A percentile compares a stretch with the other conserved stretches of the same genome.
These are phyloP conservation scores for Paraconiothyrium sp. DNA, from an alignment of 2,329 filamentous ascomycete genomes.

Conservation along the genomic window DNA sequence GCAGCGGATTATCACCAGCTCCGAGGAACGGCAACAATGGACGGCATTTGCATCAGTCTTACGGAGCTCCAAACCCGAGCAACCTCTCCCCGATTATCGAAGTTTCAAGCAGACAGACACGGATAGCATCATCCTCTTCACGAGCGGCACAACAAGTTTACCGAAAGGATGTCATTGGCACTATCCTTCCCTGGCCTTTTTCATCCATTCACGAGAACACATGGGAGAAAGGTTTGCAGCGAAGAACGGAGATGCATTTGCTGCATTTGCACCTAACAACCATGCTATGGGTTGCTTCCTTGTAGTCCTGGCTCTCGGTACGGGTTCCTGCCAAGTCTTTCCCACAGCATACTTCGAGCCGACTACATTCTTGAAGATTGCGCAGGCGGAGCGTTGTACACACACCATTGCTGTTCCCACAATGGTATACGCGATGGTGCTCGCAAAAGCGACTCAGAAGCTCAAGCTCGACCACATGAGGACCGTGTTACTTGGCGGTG, in stretches of 20 bases:
- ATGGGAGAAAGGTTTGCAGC: neutral
- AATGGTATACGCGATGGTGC: neutral
- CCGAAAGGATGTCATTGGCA: conserved; percentile 1
- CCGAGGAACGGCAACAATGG: neutral
- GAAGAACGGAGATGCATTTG: neutral
- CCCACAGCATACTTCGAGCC: neutral
- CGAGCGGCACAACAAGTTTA: neutral
- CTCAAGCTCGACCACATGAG: neutral
- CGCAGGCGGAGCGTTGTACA: neutral
- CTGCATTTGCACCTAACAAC: neutral
- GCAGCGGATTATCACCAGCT: neutral
- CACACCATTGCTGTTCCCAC: neutral
- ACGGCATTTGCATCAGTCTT: neutral
- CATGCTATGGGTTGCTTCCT: neutral
- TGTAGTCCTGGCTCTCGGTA: neutral
- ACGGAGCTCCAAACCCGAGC: neutral
- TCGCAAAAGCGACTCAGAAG: neutral
- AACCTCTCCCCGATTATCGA: neutral
- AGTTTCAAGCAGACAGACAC: neutral
- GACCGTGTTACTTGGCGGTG: neutral
- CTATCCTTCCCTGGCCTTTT: neutral
- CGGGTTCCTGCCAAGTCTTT: neutral
- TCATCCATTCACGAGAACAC: neutral
- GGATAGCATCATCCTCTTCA: neutral
- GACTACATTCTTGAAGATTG: neutral